Base-by-base conservation (phyloP, 1,139 yeast species). In the Saccharomyces hybrid region DNA sequence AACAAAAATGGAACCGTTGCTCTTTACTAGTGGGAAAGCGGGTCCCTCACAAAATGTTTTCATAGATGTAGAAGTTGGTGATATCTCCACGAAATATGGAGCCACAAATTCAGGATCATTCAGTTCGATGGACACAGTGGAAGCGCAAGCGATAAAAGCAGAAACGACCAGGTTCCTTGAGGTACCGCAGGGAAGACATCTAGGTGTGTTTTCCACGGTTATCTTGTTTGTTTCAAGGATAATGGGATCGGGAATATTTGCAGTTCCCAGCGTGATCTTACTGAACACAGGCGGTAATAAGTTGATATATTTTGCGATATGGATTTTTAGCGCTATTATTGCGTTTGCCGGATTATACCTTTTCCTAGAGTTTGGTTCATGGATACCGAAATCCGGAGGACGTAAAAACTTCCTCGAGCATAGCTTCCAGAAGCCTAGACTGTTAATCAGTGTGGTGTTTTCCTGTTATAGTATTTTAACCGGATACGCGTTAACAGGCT, bases 231-330 rank as follows among this genome's bases (percentile, higher is more conserved):
- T 86, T 2, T 81, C 88, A 26, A 72, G 90, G 57, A 85, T 86
- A 48, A 74, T 86, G n/a, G 93, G 93, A 0, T 82, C 89, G 0
- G 93, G 93, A 0, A 85, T 86, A 16, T 84, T 86, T 71, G 84
- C 89, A 14, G 81, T 84, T 0, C 84, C 91, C 0, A 78, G 87
- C 16, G 80, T 84, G 26, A 81, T 86, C 41, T 84, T 79, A 63
- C 78, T 77, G 48, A 86, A 84, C 61, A 80, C 83, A 62, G 91
- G 90, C 21, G 82, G 88, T 28, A 83, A 86, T 2, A 81, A 84
- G 1, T 71, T 76, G 31, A 64, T 83, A 48, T 86, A 84, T 66
- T 78, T 84, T 51, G 57, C 74, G 0, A 79, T 86, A 0, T 86
- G 93, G 93, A 46, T 75, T 2, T 61, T 82, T 11, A 83, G 89